Evolutionary conservation across 1,284 basidiomycete genomes (phyloP), one percentile per base, ranked within the genome.

Genomic region (Trichosporon sp.): DNA sequence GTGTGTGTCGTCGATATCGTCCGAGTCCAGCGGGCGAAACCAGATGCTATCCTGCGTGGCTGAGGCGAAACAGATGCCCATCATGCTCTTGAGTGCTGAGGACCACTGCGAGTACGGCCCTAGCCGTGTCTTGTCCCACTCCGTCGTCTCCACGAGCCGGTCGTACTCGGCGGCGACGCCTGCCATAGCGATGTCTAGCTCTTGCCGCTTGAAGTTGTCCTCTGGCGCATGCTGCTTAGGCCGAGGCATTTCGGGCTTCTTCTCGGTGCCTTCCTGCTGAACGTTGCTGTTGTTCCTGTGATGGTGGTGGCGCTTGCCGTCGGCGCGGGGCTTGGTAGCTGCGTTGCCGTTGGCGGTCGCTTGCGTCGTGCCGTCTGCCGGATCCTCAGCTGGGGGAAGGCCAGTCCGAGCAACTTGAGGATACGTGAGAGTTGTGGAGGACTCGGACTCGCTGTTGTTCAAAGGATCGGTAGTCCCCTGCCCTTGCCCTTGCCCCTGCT

Each of bases 1-100:
- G 19, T 67, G 44, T 1, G 73, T 60, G 23, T 77, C 74, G 10
- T 73, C 69, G 10, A 74, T 74, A 0, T 76, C 52, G 71, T 13
- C 19, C 3, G 49, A 54, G 27, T 29, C 25, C 49, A 54, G 27
- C 5, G 49, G 49, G 25, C 49, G 49, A 54, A 54, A 54, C 49
- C 72, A 78, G 7, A 73, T 27, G 16, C 58, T 63, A 37, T 74
- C 74, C 34, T 70, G 63, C 25, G 49, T 54, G 4, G 49, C 49
- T 7, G 49, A 54, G 8, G 49, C 49, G 31, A 77, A 72, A 5
- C 65, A 63, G 37, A 75, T 64, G 1, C 70, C 67, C 16, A 77
- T 56, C 32, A 77, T 52, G 0, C 70, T 69, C 60, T 73, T 70
- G n/a, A 75, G 54, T 3, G 54, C 60, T 2, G 71, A 70, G 5